Evolutionary conservation across 2,329 filamentous ascomycete genomes (phyloP).

Genomic region (Davidsoniella eucalypti): DNA sequence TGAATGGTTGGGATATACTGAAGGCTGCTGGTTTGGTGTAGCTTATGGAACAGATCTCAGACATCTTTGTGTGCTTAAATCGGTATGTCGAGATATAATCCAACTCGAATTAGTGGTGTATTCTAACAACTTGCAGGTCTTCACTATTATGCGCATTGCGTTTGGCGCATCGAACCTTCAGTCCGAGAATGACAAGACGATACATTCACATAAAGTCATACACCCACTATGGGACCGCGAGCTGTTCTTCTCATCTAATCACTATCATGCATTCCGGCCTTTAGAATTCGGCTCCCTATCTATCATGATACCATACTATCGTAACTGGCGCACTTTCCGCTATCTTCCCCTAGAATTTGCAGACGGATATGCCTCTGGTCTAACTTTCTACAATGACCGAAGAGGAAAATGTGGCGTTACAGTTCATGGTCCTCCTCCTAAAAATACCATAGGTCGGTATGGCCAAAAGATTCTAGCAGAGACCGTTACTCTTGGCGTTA

Average conservation of each 20-base stretch:
- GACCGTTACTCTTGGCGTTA: not conserved
- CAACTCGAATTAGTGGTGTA: not conserved
- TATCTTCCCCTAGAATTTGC: conserved; percentile 7
- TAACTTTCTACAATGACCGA: conserved; percentile 10
- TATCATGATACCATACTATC: conserved; percentile 12
- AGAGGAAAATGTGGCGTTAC: conserved; percentile 10
- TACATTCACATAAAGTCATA: conserved; percentile 7
- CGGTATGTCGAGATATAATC: not conserved
- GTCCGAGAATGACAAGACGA: conserved; percentile 9
- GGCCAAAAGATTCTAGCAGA: not conserved
- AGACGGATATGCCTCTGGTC: conserved; percentile 7
- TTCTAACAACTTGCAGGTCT: not conserved
- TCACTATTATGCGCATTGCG: conserved; percentile 9
- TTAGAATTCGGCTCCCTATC: conserved; percentile 6
- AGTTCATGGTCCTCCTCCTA: conserved; percentile 5
- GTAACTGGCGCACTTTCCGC: conserved; percentile 10
- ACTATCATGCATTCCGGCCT: conserved; percentile 9
- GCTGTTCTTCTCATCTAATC: conserved; percentile 6
- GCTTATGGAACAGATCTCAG: conserved; percentile 9
- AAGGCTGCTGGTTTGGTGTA: conserved; percentile 9
- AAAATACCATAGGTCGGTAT: not conserved
- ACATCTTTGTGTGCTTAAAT: conserved; percentile 10
- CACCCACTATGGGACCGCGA: conserved; percentile 9
- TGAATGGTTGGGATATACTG: conserved; percentile 7
- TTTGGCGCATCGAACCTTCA: conserved; percentile 11